phyloP scores from a whole-genome alignment of 202 grass and related monocot genomes.

The Setaria italica region DNA sequence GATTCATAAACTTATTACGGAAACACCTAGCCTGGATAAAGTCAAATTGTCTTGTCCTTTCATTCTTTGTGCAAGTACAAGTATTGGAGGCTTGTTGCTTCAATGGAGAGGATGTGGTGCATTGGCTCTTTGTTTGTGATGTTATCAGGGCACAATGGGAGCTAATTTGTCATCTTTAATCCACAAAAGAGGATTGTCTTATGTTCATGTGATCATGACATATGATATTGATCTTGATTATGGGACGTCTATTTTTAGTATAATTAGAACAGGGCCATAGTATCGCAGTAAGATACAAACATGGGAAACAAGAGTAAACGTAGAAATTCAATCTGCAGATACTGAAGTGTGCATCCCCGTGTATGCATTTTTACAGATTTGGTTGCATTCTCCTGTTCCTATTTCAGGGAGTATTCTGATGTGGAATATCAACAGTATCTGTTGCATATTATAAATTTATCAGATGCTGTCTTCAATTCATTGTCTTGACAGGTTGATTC shows the following conservation, averaged over 20 bases:
- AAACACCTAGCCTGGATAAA: not conserved
- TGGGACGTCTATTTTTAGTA: conserved; percentile 10
- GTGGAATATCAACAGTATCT: not conserved
- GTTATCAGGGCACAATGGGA: not conserved
- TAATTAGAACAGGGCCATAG: not conserved
- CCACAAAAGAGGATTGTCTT: not conserved
- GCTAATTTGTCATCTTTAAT: not conserved
- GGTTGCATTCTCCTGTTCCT: not conserved
- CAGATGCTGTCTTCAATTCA: not conserved
- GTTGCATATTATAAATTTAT: not conserved
- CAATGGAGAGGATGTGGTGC: not conserved
- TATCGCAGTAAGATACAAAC: not conserved
- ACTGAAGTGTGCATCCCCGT: not conserved
- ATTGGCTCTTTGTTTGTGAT: not conserved
- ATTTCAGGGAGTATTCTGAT: not conserved
- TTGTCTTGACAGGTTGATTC: not conserved
- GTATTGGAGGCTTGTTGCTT: not conserved
- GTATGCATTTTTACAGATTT: conserved; percentile 1
- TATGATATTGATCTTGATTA: conserved; percentile 13
- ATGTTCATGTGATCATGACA: conserved; percentile 15
- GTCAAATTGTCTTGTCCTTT: not conserved
- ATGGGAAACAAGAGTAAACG: not conserved
- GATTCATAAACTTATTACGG: not conserved
- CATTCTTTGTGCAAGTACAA: not conserved
- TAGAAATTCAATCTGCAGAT: not conserved